Evolutionary conservation across 768 basidiomycete genomes (phyloP), one percentile per base, ranked within the genome.

Genomic region (Suillus subaureus): DNA sequence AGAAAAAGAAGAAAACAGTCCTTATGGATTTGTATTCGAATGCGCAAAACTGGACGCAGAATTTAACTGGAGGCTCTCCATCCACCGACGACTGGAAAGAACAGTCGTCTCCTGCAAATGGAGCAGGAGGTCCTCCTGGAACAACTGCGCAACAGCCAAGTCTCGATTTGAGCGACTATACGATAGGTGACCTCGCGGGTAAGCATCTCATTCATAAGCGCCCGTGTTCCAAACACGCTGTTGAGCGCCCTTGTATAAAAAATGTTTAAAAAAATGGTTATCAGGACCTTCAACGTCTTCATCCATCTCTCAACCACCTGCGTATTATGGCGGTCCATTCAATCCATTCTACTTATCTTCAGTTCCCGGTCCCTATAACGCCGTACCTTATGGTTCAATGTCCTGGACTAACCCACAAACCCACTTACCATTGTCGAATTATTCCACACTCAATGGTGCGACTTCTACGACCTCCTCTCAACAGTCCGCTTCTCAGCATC

Each of bases 371-470:
- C 82, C 84, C 16, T 87, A 83, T 73, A 84, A 84, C 66, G 80
- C 84, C 7, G 81, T 86, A 71, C 72, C 83, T 2, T 90, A 89
- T 66, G 83, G 85, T n/a, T 70, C 82, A 3, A 70, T 77, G 68
- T 71, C 80, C 9, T 89, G 87, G 87, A 69, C 82, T 1, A 70
- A 75, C 23, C 71, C 80, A 9, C 73, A 78, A 2, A 71, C 75
- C 33, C 76, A 79, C 15, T 61, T 92, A 1, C 91, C 91, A 0
- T 74, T 93, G 35, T 92, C 91, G 16, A 87, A 78, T 66, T 93
- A 92, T 67, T 93, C 92, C n/a, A 86, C 87, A 55, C 77, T 92
- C 57, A 91, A 92, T 73, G 90, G 89, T 18, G 89, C 91, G n/a
- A 90, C 89, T 13, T 85, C 82, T 40, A 72, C 81, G 13, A 66